These are phyloP conservation scores for Hagleromyces aurorensis DNA, from an alignment of 805 yeast genomes.

Conservation along the genomic window DNA sequence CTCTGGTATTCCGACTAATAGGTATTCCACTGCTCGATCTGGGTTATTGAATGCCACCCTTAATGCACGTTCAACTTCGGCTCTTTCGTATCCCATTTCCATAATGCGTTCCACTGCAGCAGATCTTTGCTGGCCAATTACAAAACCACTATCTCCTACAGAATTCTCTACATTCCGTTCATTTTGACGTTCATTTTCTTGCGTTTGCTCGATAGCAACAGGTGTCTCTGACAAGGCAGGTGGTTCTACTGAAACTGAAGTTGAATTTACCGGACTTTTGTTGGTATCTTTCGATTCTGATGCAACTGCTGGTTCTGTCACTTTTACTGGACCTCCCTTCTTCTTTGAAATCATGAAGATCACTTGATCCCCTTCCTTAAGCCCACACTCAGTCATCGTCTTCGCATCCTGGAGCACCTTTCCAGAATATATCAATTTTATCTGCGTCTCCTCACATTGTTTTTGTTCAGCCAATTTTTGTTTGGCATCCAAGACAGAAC, in stretches of 20 bases:
- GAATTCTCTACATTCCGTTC: conserved; percentile 16
- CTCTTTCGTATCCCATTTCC: conserved; percentile 93
- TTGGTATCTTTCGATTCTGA: too few species aligned
- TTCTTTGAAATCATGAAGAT: conserved; percentile 82
- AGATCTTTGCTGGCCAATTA: conserved; percentile 72
- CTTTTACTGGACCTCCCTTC: conserved; percentile 28
- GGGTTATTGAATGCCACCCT: conserved; percentile 96
- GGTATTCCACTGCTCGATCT: conserved; percentile 94
- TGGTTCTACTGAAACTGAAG: conserved; percentile 3
- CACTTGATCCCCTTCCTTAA: conserved; percentile 79
- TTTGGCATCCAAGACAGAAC: conserved; percentile 64
- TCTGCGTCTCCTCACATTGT: conserved; percentile 60
- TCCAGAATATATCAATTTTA: conserved; percentile 88
- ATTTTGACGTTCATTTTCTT: conserved; percentile 14
- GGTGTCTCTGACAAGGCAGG: conserved; percentile 7
- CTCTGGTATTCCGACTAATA: conserved; percentile 85
- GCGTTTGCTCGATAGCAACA: conserved; percentile 20
- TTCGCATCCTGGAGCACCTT: conserved; percentile 83
- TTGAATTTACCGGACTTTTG: conserved; percentile 3
- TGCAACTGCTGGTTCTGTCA: conserved; percentile 23
- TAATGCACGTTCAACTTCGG: conserved; percentile 81
- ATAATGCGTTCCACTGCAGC: conserved; percentile 72
- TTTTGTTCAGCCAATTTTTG: conserved; percentile 61
- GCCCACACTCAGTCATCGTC: conserved; percentile 59
- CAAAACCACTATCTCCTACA: conserved; percentile 46